These are phyloP conservation scores for Trichoderma sp. DNA, from an alignment of 2,329 filamentous ascomycete species.

Conservation along the genomic window DNA sequence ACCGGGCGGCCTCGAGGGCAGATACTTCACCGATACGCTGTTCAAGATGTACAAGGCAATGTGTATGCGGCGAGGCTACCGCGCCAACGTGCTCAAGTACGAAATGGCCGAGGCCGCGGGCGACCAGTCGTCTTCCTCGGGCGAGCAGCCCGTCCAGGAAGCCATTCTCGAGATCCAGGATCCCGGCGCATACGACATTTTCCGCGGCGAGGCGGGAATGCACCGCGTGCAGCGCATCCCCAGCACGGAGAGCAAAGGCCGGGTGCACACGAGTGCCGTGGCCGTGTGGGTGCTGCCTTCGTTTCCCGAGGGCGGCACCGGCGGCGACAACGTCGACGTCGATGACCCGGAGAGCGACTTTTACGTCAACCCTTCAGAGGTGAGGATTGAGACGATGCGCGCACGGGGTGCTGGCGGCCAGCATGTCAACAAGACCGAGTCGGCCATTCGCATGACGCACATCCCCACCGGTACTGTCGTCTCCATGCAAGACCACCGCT, in stretches of 20 bases:
- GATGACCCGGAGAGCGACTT: slow-evolving; percentile 90
- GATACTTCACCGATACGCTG: slow-evolving; percentile 84
- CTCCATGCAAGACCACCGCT: slow-evolving; percentile 88
- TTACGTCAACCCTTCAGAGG: slow-evolving; percentile 82
- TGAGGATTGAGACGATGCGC: slow-evolving; percentile 84
- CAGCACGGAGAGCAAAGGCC: slow-evolving; percentile 84
- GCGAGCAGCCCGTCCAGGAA: slow-evolving; percentile 75
- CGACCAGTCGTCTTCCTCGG: slow-evolving; percentile 52
- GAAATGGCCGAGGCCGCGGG: slow-evolving; percentile 70
- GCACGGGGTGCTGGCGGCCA: slow-evolving; percentile 91
- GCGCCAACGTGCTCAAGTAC: slow-evolving; percentile 72
- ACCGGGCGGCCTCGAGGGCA: slow-evolving; percentile 86
- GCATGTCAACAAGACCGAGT: slow-evolving; percentile 98
- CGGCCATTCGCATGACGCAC: slow-evolving; percentile 90
- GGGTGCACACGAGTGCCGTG: slow-evolving; percentile 90
- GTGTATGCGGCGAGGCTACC: slow-evolving; percentile 69
- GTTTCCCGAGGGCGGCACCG: slow-evolving; percentile 56
- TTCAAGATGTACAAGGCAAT: slow-evolving; percentile 87
- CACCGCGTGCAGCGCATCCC: slow-evolving; percentile 94
- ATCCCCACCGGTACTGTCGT: slow-evolving; percentile 83
- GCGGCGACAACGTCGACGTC: slow-evolving; percentile 58
- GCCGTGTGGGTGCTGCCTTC: slow-evolving; percentile 90
- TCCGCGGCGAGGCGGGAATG: slow-evolving; percentile 89
- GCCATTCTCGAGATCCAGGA: slow-evolving; percentile 82
- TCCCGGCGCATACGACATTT: slow-evolving; percentile 74